These are phyloP conservation scores for Zarea fungicola DNA, from an alignment of 2,329 filamentous ascomycete genomes.

Conservation along the genomic window DNA sequence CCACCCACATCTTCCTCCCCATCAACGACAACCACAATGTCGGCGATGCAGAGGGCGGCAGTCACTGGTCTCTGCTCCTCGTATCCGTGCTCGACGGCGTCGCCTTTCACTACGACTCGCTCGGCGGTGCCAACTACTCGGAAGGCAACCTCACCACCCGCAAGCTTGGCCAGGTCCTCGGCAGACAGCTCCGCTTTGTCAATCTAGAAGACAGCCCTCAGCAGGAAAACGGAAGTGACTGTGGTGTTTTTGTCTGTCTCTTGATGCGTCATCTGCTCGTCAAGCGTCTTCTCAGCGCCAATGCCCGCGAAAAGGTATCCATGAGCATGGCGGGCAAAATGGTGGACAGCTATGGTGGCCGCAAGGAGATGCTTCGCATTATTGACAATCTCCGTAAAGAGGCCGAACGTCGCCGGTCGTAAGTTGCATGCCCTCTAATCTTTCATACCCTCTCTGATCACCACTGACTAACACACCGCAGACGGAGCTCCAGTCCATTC, in stretches of 20 bases:
- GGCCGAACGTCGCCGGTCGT: conserved; percentile 78
- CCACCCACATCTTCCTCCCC: conserved; percentile 91
- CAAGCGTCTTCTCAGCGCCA: conserved; percentile 72
- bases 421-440: conserved; percentile 34
- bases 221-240: conserved; percentile 89
- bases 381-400: conserved; percentile 85
- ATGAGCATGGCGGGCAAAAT: conserved; percentile 89
- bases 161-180: conserved; percentile 65
- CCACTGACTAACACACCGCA: conserved; percentile 12
- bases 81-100: conserved; percentile 84
- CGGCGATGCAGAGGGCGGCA: conserved; percentile 76
- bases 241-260: conserved; percentile 92
- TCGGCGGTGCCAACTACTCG: conserved; percentile 67
- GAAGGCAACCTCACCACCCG: conserved; percentile 66
- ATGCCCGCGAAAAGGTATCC: conserved; percentile 78
- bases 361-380: conserved; percentile 87
- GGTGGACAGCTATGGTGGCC: conserved; percentile 71
- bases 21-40: conserved; percentile 84
- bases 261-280: conserved; percentile 92
- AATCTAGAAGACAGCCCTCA: conserved; percentile 81
- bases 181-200: conserved; percentile 65
- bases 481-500: conserved; percentile 34
- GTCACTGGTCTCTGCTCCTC: conserved; percentile 90
- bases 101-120: conserved; percentile 93
- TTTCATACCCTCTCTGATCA: too few relatives aligned